A percentile compares a stretch with the other conserved stretches of the same genome.
These are phyloP conservation scores for Silybum marianum DNA, from an alignment of 129 eudicot species.

Conservation along the genomic window DNA sequence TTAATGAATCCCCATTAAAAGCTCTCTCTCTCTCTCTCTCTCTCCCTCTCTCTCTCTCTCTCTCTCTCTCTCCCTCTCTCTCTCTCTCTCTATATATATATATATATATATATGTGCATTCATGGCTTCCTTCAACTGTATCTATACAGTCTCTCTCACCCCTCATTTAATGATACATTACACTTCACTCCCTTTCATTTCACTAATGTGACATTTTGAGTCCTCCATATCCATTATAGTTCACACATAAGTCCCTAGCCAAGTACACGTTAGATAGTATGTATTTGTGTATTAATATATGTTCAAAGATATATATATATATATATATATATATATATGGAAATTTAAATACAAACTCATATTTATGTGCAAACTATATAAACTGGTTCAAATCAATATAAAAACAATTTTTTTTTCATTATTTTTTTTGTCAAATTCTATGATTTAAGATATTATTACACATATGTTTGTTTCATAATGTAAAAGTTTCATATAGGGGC, in stretches of 20 bases:
- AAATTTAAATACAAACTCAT: too few relatives aligned
- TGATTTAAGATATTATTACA: too few relatives aligned
- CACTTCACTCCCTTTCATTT: slow-evolving; percentile 22
- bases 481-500: too few relatives aligned
- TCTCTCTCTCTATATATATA: too few relatives aligned
- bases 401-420: too few relatives aligned
- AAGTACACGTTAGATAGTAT: background rate
- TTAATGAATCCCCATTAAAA: slow-evolving; percentile 49
- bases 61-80: too few relatives aligned
- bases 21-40: background rate
- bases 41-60: background rate
- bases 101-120: slow-evolving; percentile 31
- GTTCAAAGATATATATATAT: background rate
- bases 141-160: slow-evolving; percentile 39
- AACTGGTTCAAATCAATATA: too few relatives aligned
- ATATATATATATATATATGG: slow-evolving; percentile 12
- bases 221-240: slow-evolving; percentile 6
- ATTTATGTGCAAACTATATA: too few relatives aligned
- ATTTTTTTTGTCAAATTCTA: too few relatives aligned
- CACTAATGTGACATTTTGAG: slow-evolving; percentile 1
- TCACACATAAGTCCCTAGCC: slow-evolving; percentile 10
- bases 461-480: too few relatives aligned
- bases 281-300: too few relatives aligned
- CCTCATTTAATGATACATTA: slow-evolving; percentile 46
- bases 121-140: slow-evolving; percentile 75